phyloP scores from a whole-genome alignment of 257 asterid genomes.

The Rehmannia glutinosa region DNA sequence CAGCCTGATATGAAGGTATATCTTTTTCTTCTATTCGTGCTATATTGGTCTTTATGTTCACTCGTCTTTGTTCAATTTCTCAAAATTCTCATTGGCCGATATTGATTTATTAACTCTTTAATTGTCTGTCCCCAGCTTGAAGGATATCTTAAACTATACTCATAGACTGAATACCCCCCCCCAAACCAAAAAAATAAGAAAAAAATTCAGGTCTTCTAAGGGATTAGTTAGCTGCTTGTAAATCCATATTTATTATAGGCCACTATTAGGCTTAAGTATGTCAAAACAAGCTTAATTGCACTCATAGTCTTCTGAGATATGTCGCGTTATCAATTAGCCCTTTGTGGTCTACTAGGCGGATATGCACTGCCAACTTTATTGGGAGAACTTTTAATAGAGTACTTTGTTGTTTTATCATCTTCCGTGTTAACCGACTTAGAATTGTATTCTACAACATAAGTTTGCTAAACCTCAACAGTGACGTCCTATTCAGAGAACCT shows the following conservation, averaged over 20 bases:
- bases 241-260: not conserved
- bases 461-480: not conserved
- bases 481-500: not conserved
- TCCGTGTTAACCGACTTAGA: not conserved
- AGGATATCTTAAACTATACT: not conserved
- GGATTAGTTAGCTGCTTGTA: not conserved
- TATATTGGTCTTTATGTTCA: not conserved
- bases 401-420: not conserved
- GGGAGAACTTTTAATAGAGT: not conserved
- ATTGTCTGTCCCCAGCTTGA: not conserved
- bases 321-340: not conserved
- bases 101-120: not conserved
- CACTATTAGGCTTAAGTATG: not conserved
- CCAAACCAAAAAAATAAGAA: not conserved
- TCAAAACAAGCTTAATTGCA: constrained; percentile 1
- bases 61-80: not conserved
- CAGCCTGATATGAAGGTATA: constrained; percentile 97
- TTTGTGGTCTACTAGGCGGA: not conserved
- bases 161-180: not conserved
- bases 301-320: not conserved
- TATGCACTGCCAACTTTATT: not conserved
- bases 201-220: not conserved
- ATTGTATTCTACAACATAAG: not conserved
- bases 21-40: not conserved
- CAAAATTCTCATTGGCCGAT: not conserved